phyloP scores from a whole-genome alignment of 202 grass and related monocot species.

The Eragrostis tef region DNA sequence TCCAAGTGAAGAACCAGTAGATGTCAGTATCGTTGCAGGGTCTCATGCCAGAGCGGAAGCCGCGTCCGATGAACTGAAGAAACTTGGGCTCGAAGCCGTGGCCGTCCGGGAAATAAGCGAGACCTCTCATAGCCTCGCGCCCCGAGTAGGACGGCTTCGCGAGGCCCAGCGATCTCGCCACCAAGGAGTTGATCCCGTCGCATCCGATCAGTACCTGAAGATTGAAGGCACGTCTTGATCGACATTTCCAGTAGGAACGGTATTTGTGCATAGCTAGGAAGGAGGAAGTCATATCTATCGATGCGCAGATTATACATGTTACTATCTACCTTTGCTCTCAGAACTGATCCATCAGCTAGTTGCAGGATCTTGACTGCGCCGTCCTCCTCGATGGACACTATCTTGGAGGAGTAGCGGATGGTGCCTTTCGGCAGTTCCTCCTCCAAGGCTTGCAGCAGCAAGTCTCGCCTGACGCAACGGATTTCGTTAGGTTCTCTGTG shows the following conservation, averaged over 20 bases:
- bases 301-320: background rate
- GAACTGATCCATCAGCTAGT: constrained; percentile 46
- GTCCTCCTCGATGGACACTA: constrained; percentile 60
- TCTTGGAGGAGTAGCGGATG: constrained; percentile 74
- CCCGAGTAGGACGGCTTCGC: constrained; percentile 50
- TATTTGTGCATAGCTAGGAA: background rate
- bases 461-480: constrained; percentile 55
- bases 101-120: constrained; percentile 47
- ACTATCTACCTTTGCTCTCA: constrained; percentile 57
- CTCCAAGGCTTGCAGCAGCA: constrained; percentile 59
- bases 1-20: constrained; percentile 82
- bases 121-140: constrained; percentile 52
- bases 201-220: constrained; percentile 61
- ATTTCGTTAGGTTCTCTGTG: constrained; percentile 52
- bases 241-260: background rate
- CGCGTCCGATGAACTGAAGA: constrained; percentile 49
- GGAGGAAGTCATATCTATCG: too few species aligned
- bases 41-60: constrained; percentile 57
- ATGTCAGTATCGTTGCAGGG: constrained; percentile 47
- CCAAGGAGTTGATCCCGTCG: constrained; percentile 72
- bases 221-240: background rate
- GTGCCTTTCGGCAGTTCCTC: constrained; percentile 58
- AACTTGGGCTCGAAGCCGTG: constrained; percentile 57
- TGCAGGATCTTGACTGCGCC: constrained; percentile 50
- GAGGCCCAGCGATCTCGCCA: constrained; percentile 66